These are phyloP conservation scores for Fusarium illudens DNA, from an alignment of 2,329 filamentous ascomycete species.

Conservation along the genomic window DNA sequence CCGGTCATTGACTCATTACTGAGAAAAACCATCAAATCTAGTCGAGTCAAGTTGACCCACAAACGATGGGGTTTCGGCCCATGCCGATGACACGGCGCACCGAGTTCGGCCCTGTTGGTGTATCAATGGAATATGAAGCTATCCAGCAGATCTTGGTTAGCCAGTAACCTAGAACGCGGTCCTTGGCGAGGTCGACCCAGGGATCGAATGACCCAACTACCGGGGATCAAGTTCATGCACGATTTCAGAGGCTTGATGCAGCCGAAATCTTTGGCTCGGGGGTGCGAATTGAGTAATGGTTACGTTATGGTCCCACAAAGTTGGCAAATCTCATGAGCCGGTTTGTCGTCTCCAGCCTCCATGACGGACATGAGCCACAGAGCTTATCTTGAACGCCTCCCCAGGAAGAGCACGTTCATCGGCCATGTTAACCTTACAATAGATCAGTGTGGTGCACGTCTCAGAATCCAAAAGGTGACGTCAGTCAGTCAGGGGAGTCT, in stretches of 20 bases:
- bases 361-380: neutral
- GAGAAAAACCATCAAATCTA: neutral
- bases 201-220: neutral
- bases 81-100: constrained; percentile 25
- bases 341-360: constrained; percentile 16
- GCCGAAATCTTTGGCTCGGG: neutral
- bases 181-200: neutral
- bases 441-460: neutral
- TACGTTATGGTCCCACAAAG: constrained; percentile 34
- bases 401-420: neutral
- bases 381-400: constrained; percentile 1
- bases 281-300: constrained; percentile 26
- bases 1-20: constrained; percentile 1
- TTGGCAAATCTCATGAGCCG: neutral
- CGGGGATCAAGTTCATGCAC: constrained; percentile 1
- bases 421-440: neutral
- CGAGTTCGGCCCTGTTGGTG: neutral
- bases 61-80: neutral
- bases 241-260: neutral
- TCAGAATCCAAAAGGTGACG: neutral
- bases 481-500: neutral
- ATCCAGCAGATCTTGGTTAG: neutral
- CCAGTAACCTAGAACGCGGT: neutral
- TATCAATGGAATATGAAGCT: neutral
- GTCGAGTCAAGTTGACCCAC: constrained; percentile 27